Evolutionary conservation across 179 eudicot genomes (phyloP).

Genomic region (Beta lomatogona): DNA sequence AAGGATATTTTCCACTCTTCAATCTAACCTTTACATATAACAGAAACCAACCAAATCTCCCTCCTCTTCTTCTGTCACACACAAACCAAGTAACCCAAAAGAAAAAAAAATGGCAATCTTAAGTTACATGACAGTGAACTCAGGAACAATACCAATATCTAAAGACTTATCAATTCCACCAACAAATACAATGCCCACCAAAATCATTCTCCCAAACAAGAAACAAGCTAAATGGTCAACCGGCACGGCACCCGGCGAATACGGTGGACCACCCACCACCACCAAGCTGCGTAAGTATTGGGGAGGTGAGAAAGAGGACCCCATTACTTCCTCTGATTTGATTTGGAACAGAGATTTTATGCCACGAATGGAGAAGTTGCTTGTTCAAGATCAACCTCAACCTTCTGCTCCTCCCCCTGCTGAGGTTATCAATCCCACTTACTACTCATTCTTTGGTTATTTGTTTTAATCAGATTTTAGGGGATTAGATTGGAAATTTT

Average conservation of each 20-base stretch:
- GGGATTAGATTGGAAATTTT: no score
- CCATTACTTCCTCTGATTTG: slow-evolving; percentile 65
- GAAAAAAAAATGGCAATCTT: slow-evolving; percentile 34
- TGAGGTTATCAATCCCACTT: slow-evolving; percentile 34
- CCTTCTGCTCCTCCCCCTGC: slow-evolving; percentile 25
- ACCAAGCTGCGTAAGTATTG: slow-evolving; percentile 83
- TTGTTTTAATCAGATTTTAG: no score
- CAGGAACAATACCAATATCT: slow-evolving; percentile 40
- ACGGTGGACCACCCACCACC: slow-evolving; percentile 88
- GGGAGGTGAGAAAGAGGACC: slow-evolving; percentile 82
- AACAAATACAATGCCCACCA: slow-evolving; percentile 41
- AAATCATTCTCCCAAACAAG: slow-evolving; percentile 73
- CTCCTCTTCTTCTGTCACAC: neutral
- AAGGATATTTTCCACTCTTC: neutral
- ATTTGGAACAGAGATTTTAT: slow-evolving; percentile 91
- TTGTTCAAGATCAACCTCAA: slow-evolving; percentile 43
- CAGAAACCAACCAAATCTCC: neutral
- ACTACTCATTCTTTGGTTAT: no score
- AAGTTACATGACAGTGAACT: slow-evolving; percentile 45
- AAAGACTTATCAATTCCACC: slow-evolving; percentile 34
- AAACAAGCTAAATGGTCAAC: slow-evolving; percentile 87
- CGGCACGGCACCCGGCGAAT: slow-evolving; percentile 82
- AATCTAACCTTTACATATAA: neutral
- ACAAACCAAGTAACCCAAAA: neutral
- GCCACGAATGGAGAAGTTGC: slow-evolving; percentile 55